Evolutionary conservation across 1,284 basidiomycete species (phyloP).

Genomic region (Melampsora medusae): DNA sequence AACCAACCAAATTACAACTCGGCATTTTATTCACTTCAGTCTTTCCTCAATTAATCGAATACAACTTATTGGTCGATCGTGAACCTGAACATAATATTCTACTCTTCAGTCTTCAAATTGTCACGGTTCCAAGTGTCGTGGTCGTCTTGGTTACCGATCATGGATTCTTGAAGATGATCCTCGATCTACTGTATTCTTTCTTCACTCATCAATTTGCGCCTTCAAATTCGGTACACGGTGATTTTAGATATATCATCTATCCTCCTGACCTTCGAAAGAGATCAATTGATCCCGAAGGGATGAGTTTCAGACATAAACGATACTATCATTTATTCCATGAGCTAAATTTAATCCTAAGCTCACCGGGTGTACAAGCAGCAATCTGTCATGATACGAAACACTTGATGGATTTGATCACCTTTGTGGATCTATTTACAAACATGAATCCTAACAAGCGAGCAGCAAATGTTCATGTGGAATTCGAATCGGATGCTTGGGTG

Average conservation of each 20-base stretch:
- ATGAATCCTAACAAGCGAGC: conserved; percentile 85
- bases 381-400: conserved; percentile 61
- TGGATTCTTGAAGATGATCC: conserved; percentile 70
- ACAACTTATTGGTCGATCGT: conserved; percentile 83
- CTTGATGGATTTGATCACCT: conserved; percentile 63
- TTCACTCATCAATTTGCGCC: conserved; percentile 75
- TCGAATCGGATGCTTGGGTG: conserved; percentile 90
- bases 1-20: conserved; percentile 72
- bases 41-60: conserved; percentile 81
- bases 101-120: conserved; percentile 83
- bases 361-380: conserved; percentile 47
- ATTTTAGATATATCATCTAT: conserved; percentile 66
- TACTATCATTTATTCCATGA: conserved; percentile 59
- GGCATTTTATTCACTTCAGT: conserved; percentile 78
- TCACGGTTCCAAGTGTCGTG: conserved; percentile 81
- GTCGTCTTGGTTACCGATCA: conserved; percentile 73
- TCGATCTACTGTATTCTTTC: conserved; percentile 77
- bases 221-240: conserved; percentile 52
- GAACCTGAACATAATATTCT: conserved; percentile 84
- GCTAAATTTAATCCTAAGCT: conserved; percentile 50
- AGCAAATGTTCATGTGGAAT: conserved; percentile 77
- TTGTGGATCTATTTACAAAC: conserved; percentile 82
- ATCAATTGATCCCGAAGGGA: conserved; percentile 71
- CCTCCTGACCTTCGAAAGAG: conserved; percentile 48
- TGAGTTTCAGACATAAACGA: conserved; percentile 85